Base-by-base conservation (phyloP, 306 rosid genomes). In the Begonia peltatifolia region DNA sequence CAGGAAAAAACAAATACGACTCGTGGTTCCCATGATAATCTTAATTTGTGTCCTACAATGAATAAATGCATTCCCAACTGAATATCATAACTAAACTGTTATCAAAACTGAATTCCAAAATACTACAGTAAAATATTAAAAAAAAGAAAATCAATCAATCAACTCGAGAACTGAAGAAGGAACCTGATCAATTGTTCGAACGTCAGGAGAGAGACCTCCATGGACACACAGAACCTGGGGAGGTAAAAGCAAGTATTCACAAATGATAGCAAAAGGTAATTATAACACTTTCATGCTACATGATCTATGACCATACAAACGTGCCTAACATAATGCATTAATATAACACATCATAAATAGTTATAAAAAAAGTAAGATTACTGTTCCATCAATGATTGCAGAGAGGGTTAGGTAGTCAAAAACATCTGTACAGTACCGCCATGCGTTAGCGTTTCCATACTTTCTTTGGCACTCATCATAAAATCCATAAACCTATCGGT, bases 351-450 rank as follows among this genome's bases (percentile, higher is more conserved):
- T 30, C 38, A 57, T 65, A 43, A 13, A 55, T 42, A 56, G 38
- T 15, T 20, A 52, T 17, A 25, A 30, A 73, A 41, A 20, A 36
- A 64, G 78, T 73, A 46, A 61, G 41, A 12, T 71, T 84, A 88
- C 97, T 11, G 97, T 84, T 83, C 95, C 95, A 49, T 88, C 97
- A 67, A 89, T 89, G 54, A 89, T 89, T 63, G 97, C 95, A 23
- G 97, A 88, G 59, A 88, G 89, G n/a, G 97, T 88, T 60, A 88
- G 77, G 72, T 84, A 88, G 83, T 88, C 97, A 48, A 88, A 88
- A 70, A 84, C 97, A 67, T 88, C 97, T 64, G 97, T 88, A 78
- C 97, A 88, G 65, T 88, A 88, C 58, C 97, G 84, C 95, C 97
- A 88, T 14, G 93, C 97, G 76, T 88, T 88, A 41, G 97, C 95